Conservation (phyloP, 345 rosid genomes). For the Moricandia moricandioides region DNA sequence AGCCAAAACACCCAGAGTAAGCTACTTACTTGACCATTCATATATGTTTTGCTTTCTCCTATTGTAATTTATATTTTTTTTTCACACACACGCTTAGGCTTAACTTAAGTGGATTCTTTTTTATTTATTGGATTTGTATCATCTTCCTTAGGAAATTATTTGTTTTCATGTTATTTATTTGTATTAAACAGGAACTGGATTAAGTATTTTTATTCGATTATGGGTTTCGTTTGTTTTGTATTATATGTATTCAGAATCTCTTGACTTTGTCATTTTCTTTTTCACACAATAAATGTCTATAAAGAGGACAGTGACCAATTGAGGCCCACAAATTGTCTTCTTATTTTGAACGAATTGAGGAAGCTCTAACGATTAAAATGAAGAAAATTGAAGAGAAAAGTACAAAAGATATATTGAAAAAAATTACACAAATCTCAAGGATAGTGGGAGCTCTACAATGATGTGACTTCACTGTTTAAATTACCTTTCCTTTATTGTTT, state of each 20-base stretch:
- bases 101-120: slow-evolving; percentile 29
- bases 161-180: slow-evolving; percentile 4
- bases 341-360: background rate
- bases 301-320: background rate
- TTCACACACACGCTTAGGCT: slow-evolving; percentile 24
- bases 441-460: slow-evolving; percentile 33
- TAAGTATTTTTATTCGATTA: background rate
- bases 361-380: background rate
- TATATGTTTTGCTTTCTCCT: slow-evolving; percentile 18
- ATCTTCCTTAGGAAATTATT: slow-evolving; percentile 20
- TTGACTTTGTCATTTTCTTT: background rate
- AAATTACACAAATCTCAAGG: slow-evolving; percentile 34
- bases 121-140: slow-evolving; percentile 20
- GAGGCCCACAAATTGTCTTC: background rate
- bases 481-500: slow-evolving; percentile 10
- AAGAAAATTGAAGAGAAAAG: slow-evolving; percentile 2
- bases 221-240: background rate
- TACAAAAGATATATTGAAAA: background rate
- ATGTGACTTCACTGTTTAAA: slow-evolving; percentile 14
- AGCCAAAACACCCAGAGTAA: slow-evolving; percentile 18
- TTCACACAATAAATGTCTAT: background rate
- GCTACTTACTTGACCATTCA: slow-evolving; percentile 11
- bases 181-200: slow-evolving; percentile 20
- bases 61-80: slow-evolving; percentile 18
- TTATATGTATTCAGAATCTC: background rate